Base-by-base conservation (phyloP, 2,329 filamentous ascomycete genomes). In the Torrubiella hemipterigena region DNA sequence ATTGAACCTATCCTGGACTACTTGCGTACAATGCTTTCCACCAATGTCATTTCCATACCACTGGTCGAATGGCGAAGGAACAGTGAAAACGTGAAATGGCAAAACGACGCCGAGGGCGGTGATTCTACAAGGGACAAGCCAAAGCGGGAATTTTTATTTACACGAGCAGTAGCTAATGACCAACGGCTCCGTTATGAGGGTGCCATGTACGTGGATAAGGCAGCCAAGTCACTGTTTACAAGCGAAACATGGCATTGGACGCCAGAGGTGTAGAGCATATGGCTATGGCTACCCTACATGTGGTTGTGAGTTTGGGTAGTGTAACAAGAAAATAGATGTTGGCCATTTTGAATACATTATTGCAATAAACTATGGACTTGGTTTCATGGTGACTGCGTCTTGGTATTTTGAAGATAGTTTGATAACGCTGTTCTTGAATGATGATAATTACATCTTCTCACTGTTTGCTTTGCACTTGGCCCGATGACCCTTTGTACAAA, bases 1-100 rank as follows among this genome's bases (percentile, higher is more conserved):
- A 52, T 85, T 4, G 56, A 81, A 23, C 77, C 79, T 7, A 64
- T 81, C 4, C 51, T 85, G 12, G 76, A 81, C 33, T 69, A 75
- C 32, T 55, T 86, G 18, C 65, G 73, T 35, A 51, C 59, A n/a
- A 67, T 74, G 56, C 50, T 77, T 4, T 61, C 63, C 1, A 54
- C 66, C 1, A 57, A 51, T 20, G 55, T 55, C 17, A 45, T 72
- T 6, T 54, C 59, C 3, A 46, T 75, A 8, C 43, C 56, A 11
- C 50, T 58, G n/a, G 43, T 43, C 6, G 53, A 58, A 13, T 74
- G 70, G 70, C 61, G 56, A 40, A 57, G 45, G 28, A 47, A 56
- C 23, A 52, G 58, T 7, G 42, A 41, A 2, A 50, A 50, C 1
- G 49, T 52, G 1, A 58, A 63, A 0, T 73, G 67, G 65, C 35